phyloP scores from a whole-genome alignment of 2,329 filamentous ascomycete species.

The Penicillium sp. region DNA sequence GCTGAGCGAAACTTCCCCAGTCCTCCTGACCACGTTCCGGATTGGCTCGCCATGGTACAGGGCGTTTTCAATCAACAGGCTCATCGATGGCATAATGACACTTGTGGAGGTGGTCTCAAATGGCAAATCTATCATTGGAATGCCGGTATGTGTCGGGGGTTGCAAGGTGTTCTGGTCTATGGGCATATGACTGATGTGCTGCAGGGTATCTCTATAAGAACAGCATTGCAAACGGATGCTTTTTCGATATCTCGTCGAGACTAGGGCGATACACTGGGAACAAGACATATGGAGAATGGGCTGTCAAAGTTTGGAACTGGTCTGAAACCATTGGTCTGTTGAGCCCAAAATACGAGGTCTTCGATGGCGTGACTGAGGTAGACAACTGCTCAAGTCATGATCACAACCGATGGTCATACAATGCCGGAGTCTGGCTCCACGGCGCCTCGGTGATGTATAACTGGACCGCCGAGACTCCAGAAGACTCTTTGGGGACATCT shows the following conservation, averaged over 20 bases:
- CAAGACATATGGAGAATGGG: slow-evolving; percentile 39
- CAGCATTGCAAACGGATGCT: slow-evolving; percentile 51
- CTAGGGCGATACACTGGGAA: slow-evolving; percentile 41
- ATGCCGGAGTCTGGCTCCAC: slow-evolving; percentile 48
- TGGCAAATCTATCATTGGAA: slow-evolving; percentile 71
- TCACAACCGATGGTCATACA: slow-evolving; percentile 50
- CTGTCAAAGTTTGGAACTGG: slow-evolving; percentile 35
- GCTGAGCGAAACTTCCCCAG: slow-evolving; percentile 29
- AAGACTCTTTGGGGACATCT: slow-evolving; percentile 3
- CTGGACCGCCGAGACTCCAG: slow-evolving; percentile 17
- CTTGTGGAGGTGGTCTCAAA: slow-evolving; percentile 68
- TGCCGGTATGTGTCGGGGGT: background rate
- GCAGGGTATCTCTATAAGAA: slow-evolving; percentile 51
- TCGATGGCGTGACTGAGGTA: slow-evolving; percentile 48
- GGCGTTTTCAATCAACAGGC: slow-evolving; percentile 75
- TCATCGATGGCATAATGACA: slow-evolving; percentile 60
- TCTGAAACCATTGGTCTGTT: slow-evolving; percentile 45
- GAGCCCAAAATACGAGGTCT: slow-evolving; percentile 45
- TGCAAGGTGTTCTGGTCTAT: background rate
- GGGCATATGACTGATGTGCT: background rate
- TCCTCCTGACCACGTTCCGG: slow-evolving; percentile 47
- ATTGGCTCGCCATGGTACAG: slow-evolving; percentile 70
- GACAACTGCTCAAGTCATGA: slow-evolving; percentile 48
- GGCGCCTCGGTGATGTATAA: slow-evolving; percentile 52
- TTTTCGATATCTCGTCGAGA: slow-evolving; percentile 49